These are phyloP conservation scores for Trametes coccinea DNA, from an alignment of 768 basidiomycete species.

Conservation along the genomic window DNA sequence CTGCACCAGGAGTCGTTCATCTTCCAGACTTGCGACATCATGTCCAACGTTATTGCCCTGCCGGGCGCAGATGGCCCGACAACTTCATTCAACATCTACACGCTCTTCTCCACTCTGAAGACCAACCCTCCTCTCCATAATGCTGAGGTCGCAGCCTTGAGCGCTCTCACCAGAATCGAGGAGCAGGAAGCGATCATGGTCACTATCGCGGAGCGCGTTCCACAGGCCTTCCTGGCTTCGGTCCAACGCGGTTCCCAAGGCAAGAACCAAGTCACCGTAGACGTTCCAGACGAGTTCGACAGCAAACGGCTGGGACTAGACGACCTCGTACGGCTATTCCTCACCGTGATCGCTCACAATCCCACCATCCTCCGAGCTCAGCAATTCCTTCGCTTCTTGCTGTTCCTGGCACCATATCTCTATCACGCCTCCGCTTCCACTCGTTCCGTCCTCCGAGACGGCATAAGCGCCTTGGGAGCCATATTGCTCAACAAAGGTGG, in stretches of 20 bases:
- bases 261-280: conserved; percentile 39
- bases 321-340: conserved; percentile 67
- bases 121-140: conserved; percentile 35
- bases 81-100: conserved; percentile 57
- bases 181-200: conserved; percentile 73
- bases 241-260: conserved; percentile 42
- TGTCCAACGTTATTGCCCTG: conserved; percentile 54
- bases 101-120: conserved; percentile 59
- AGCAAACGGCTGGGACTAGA: conserved; percentile 56
- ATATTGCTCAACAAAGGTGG: conserved; percentile 50
- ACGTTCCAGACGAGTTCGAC: conserved; percentile 58
- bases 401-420: conserved; percentile 54
- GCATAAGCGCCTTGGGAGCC: conserved; percentile 63
- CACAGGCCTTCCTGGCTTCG: conserved; percentile 64
- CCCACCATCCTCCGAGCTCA: conserved; percentile 65
- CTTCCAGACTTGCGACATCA: conserved; percentile 68
- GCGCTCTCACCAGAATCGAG: conserved; percentile 58
- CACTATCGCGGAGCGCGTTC: conserved; percentile 69
- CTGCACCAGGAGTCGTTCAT: conserved; percentile 72
- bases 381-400: conserved; percentile 65
- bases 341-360: conserved; percentile 81
- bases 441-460: conserved; percentile 60
- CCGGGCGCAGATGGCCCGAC: conserved; percentile 50
- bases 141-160: conserved; percentile 67
- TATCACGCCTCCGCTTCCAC: conserved; percentile 56